These are phyloP conservation scores for Rosa chinensis DNA, from an alignment of 306 rosid species.

Conservation along the genomic window DNA sequence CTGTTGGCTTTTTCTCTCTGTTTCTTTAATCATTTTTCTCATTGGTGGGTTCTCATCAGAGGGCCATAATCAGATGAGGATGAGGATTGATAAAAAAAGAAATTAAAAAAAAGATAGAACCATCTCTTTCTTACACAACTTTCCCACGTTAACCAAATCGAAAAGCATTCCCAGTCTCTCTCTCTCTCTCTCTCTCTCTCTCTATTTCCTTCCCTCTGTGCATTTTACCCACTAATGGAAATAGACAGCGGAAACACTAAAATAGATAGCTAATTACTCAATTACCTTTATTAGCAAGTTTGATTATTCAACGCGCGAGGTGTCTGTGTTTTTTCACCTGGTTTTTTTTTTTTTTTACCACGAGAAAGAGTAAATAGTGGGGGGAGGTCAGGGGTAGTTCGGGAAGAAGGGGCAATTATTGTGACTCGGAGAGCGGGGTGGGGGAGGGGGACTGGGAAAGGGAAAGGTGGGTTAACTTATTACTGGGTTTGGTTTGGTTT, in stretches of 20 bases:
- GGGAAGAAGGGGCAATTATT: conserved; percentile 14
- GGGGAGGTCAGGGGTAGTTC: conserved; percentile 19
- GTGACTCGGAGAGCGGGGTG: not conserved
- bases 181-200: conserved; percentile 15
- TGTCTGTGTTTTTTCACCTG: conserved; percentile 22
- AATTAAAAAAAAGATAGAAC: conserved; percentile 36
- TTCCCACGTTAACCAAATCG: conserved; percentile 99
- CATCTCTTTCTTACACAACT: conserved; percentile 72
- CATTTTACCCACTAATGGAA: conserved; percentile 58
- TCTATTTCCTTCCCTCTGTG: conserved; percentile 21
- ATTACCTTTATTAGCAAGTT: conserved; percentile 36
- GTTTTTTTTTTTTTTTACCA: conserved; percentile 26
- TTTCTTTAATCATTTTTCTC: not conserved
- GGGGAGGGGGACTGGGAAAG: not conserved
- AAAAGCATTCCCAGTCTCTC: conserved; percentile 54
- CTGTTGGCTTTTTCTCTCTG: not conserved
- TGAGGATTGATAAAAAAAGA: not conserved
- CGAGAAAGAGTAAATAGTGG: conserved; percentile 19
- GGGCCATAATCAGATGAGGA: not conserved
- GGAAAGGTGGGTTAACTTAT: conserved; percentile 4
- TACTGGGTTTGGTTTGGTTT: conserved; percentile 25
- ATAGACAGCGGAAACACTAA: conserved; percentile 57
- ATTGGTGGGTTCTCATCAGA: not conserved
- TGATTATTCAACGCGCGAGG: conserved; percentile 37
- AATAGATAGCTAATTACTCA: conserved; percentile 49